Evolutionary conservation across 2,329 filamentous ascomycete species (phyloP), one percentile per base, ranked within the genome.

Genomic region (Pyrenophora teres): DNA sequence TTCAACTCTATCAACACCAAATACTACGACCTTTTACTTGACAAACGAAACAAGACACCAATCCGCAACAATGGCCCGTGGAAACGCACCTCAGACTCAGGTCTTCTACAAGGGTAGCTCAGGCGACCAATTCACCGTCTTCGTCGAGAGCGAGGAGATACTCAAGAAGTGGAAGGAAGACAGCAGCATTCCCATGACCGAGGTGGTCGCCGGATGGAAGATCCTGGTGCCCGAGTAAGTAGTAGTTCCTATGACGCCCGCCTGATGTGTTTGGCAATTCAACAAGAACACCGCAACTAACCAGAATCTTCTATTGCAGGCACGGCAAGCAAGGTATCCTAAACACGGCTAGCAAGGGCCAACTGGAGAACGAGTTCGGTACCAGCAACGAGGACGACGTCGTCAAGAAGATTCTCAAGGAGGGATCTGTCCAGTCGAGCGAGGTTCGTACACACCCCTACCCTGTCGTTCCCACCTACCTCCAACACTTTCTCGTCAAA

Each of bases 191-290:
- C 89, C 94, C 32, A 78, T 97, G 40, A 83, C 89, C 1, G 87
- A 97, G 68, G 92, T 99, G 50, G 83, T 97, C 49, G 90, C 87
- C 52, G 83, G 88, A 6, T 97, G 90, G 82, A 90, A 96, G 82
- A 81, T 99, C 69, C 96, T 96, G 69, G 80, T 88, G 37, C 96
- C 92, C 31, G 89, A 87, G 92, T 97, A 82, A 78, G 89, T 80
- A 30, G 30, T 23, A 37, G 33, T 10, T 25, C 9, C 30, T 16
- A 16, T 35, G 19, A 9, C 16, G 2, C 15, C 9, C 1, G 33
- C 27, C 27, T 9, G 33, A 18, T 3, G 33, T 23, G 36, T 10
- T 23, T 13, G 27, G 27, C 27, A 30, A 30, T 3, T 12, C 27
- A 30, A 30, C 27, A 30, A 30, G 27, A 30, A 30, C 27, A 30